These are phyloP conservation scores for Colletotrichum sp. DNA, from an alignment of 2,329 filamentous ascomycete genomes.

Conservation along the genomic window DNA sequence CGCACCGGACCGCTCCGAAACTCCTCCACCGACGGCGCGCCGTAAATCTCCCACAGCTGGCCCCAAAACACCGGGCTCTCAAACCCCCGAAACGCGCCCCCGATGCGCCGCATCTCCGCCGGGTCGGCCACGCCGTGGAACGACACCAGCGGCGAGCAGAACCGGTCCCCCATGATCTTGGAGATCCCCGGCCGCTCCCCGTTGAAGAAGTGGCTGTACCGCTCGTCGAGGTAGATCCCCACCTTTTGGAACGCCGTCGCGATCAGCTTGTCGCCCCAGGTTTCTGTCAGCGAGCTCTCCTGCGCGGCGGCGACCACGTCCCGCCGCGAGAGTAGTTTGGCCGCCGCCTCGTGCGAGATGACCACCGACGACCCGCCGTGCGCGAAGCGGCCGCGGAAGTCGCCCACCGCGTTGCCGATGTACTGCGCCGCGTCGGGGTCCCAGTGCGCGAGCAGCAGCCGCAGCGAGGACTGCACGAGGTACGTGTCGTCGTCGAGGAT, in stretches of 20 bases:
- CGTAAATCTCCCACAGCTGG: conserved; percentile 55
- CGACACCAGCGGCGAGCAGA: conserved; percentile 59
- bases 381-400: conserved; percentile 59
- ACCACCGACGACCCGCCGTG: conserved; percentile 61
- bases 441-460: conserved; percentile 52
- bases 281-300: conserved; percentile 52
- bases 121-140: conserved; percentile 55
- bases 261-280: conserved; percentile 59
- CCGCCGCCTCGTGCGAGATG: conserved; percentile 55
- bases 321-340: conserved; percentile 47
- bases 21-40: conserved; percentile 40
- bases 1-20: conserved; percentile 40
- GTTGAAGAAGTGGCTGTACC: conserved; percentile 59
- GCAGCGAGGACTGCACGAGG: conserved; percentile 53
- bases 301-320: conserved; percentile 49
- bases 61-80: conserved; percentile 52
- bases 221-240: conserved; percentile 61
- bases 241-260: conserved; percentile 57
- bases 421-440: conserved; percentile 52
- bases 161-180: conserved; percentile 52
- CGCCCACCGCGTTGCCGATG: conserved; percentile 62
- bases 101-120: conserved; percentile 50
- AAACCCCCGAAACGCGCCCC: conserved; percentile 42
- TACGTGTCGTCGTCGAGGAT: conserved; percentile 65
- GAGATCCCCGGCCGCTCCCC: conserved; percentile 56